Evolutionary conservation across 2,329 filamentous ascomycete species (phyloP).

Genomic region (Stemphylium beticola): DNA sequence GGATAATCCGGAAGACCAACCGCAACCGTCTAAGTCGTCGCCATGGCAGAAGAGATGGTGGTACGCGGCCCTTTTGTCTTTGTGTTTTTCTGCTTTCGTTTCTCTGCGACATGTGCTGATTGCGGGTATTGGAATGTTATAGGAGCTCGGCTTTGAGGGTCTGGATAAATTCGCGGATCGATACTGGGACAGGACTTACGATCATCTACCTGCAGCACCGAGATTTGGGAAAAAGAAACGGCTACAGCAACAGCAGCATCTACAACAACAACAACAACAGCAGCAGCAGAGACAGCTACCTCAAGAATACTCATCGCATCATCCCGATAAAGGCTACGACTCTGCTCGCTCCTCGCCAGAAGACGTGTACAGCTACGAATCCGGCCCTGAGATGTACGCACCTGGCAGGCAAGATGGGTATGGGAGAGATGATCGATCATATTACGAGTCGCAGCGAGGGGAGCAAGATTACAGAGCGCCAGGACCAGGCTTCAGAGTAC

Average conservation of each 20-base stretch:
- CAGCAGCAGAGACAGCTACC: constrained; percentile 1
- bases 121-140: constrained; percentile 1
- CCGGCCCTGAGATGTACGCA: constrained; percentile 27
- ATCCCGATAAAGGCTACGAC: constrained; percentile 15
- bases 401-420: constrained; percentile 19
- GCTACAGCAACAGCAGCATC: constrained; percentile 15
- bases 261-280: constrained; percentile 2
- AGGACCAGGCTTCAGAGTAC: constrained; percentile 20
- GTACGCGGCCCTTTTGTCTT: constrained; percentile 20
- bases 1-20: constrained; percentile 26
- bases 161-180: constrained; percentile 37
- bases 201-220: constrained; percentile 22
- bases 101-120: constrained; percentile 16
- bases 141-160: constrained; percentile 48
- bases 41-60: constrained; percentile 35
- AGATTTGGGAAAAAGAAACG: constrained; percentile 13
- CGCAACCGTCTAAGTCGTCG: constrained; percentile 8
- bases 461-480: constrained; percentile 18
- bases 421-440: constrained; percentile 13
- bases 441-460: constrained; percentile 23
- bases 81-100: background rate
- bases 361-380: constrained; percentile 1
- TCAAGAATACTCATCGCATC: background rate
- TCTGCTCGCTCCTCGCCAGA: background rate
- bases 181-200: constrained; percentile 39